Evolutionary conservation across 2,329 filamentous ascomycete genomes (phyloP).

Genomic region (Exophiala calicioides): DNA sequence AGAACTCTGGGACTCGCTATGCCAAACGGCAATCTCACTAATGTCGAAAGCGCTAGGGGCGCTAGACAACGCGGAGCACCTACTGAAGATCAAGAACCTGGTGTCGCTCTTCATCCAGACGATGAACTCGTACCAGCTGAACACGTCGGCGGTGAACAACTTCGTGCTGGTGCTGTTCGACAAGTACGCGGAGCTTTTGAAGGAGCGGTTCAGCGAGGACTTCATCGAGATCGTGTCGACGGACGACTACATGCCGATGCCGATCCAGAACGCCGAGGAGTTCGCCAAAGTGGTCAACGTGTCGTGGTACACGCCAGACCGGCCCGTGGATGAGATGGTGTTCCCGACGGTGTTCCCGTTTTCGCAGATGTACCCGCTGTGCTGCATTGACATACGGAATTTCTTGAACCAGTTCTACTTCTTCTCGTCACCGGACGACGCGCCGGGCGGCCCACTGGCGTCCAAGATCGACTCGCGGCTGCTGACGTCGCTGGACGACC

Average conservation of each 20-base stretch:
- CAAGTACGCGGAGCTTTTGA: constrained; percentile 89
- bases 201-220: constrained; percentile 88
- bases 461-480: constrained; percentile 89
- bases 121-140: constrained; percentile 96
- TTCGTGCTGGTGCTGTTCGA: constrained; percentile 88
- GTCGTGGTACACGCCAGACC: constrained; percentile 91
- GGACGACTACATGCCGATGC: constrained; percentile 99
- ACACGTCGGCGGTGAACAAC: constrained; percentile 75
- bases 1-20: constrained; percentile 98
- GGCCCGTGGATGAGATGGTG: constrained; percentile 71
- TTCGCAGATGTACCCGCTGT: constrained; percentile 97
- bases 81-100: constrained; percentile 93
- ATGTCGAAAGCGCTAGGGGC: constrained; percentile 76
- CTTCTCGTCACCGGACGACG: constrained; percentile 94
- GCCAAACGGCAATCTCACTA: constrained; percentile 77
- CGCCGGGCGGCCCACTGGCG: constrained; percentile 64
- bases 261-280: constrained; percentile 83
- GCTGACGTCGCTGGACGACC: constrained; percentile 83
- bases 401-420: constrained; percentile 98
- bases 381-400: constrained; percentile 96
- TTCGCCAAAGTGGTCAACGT: constrained; percentile 96
- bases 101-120: constrained; percentile 95
- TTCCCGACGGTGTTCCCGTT: constrained; percentile 97
- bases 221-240: constrained; percentile 90
- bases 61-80: constrained; percentile 82